Evolutionary conservation across 2,329 filamentous ascomycete genomes (phyloP), one percentile per base, ranked within the genome.

Genomic region (Colletotrichum gloeosporioides): DNA sequence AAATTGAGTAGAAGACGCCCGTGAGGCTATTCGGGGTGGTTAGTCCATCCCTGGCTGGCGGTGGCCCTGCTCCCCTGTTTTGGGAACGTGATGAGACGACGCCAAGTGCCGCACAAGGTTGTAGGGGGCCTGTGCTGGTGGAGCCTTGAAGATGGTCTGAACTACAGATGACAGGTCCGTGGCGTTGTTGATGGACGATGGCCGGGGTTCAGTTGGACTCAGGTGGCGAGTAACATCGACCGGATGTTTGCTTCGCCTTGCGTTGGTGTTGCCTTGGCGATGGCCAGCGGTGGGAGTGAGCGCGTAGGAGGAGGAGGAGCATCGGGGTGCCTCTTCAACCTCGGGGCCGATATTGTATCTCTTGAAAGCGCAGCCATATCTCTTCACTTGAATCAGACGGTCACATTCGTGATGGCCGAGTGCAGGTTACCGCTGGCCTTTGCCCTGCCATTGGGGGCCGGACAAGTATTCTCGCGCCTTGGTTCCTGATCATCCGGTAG

Each of bases 41-140:
- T 65, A 49, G 34, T 39, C 53, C 61, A 36, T 25, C 73, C 69
- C 73, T 34, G 25, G 62, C 22, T 55, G 27, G 25, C 65, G 59
- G 59, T 62, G 44, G 44, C 44, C 44, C 44, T 53, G 44, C 44
- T 66, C 62, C 71, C 68, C 70, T 66, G 65, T 62, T 74, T 75
- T 77, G 61, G 75, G 39, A 66, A 74, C 44, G 55, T 65, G 62
- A 68, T 75, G 75, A 77, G 75, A 77, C 75, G 71, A 64, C 39
- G 75, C 71, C 75, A 77, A 77, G 75, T 66, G 75, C 71, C 75
- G 75, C 71, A 71, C 39, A 66, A 70, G 36, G 71, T 69, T 67
- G 57, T 63, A 74, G 55, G 65, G 65, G 59, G 72, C 49, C 72
- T 59, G 72, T 61, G 72, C 67, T 49, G n/a, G 44, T 61, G 72